Conservation (phyloP, 306 rosid species). For the Abrus precatorius region DNA sequence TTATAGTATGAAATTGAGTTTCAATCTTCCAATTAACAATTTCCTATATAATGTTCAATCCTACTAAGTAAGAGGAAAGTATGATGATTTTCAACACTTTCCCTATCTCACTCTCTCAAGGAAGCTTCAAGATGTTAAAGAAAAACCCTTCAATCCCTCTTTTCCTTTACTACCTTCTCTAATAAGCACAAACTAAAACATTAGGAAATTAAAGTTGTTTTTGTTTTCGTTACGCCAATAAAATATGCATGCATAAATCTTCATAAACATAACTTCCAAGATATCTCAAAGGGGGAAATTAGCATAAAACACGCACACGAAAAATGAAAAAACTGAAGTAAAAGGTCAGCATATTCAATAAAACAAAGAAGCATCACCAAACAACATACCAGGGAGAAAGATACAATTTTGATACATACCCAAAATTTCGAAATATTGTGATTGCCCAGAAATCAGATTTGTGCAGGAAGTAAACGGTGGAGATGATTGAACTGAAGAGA, state of each 20-base stretch:
- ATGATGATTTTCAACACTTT: constrained; percentile 5
- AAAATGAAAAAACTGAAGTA: not conserved
- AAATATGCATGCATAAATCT: not conserved
- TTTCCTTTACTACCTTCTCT: constrained; percentile 2
- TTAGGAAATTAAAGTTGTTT: not conserved
- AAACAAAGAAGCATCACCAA: not conserved
- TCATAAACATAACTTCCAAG: not conserved
- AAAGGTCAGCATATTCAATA: not conserved
- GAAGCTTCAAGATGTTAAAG: not conserved
- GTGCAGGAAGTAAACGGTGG: not conserved
- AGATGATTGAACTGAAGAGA: constrained; percentile 11
- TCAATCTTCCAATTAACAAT: not conserved
- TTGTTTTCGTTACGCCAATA: not conserved
- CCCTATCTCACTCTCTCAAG: not conserved
- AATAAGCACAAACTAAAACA: constrained; percentile 17
- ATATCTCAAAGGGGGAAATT: not conserved
- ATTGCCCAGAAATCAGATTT: constrained; percentile 17
- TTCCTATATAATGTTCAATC: constrained; percentile 3
- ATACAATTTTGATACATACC: constrained; percentile 27
- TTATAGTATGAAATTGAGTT: not conserved
- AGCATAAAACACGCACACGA: not conserved
- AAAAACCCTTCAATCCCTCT: not conserved
- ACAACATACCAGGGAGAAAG: not conserved
- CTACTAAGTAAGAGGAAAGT: constrained; percentile 9
- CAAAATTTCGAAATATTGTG: not conserved